These are phyloP conservation scores for Tremella mesenterica DNA, from an alignment of 768 basidiomycete genomes.

Conservation along the genomic window DNA sequence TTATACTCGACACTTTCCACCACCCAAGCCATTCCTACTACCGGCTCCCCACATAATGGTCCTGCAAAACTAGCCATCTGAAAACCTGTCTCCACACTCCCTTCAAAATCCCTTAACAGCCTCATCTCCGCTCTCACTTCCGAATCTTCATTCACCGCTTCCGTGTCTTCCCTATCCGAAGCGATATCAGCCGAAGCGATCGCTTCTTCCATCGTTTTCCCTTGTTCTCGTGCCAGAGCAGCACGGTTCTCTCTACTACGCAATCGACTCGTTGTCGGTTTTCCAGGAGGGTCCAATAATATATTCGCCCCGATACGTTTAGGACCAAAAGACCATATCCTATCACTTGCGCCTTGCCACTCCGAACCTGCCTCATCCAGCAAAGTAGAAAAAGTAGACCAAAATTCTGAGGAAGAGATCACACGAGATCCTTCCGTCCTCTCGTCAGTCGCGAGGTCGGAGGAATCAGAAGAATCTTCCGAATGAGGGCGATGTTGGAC, in stretches of 20 bases:
- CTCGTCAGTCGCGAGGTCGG: conserved; percentile 55
- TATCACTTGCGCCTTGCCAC: conserved; percentile 64
- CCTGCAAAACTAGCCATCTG: conserved; percentile 91
- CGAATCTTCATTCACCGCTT: conserved; percentile 12
- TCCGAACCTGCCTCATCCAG: conserved; percentile 63
- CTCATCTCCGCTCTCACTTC: conserved; percentile 20
- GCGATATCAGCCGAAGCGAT: conserved; percentile 29
- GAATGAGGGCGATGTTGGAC: conserved; percentile 43
- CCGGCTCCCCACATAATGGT: conserved; percentile 87
- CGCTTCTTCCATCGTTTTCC: conserved; percentile 39
- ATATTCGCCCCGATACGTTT: conserved; percentile 77
- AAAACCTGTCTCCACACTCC: conserved; percentile 82
- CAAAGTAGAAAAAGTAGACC: conserved; percentile 58
- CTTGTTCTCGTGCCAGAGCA: conserved; percentile 31
- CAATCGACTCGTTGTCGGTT: conserved; percentile 20
- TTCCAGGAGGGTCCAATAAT: conserved; percentile 58
- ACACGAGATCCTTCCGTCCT: conserved; percentile 61
- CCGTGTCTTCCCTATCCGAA: conserved; percentile 19
- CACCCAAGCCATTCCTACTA: conserved; percentile 86
- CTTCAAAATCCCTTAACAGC: conserved; percentile 57
- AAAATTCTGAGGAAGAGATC: conserved; percentile 68
- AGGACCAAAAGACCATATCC: conserved; percentile 87
- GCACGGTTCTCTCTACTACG: conserved; percentile 27
- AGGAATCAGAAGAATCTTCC: conserved; percentile 16
- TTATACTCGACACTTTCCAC: conserved; percentile 60